Conservation (phyloP, 495 filamentous ascomycete genomes). For the Penicillium atrosanguineum region DNA sequence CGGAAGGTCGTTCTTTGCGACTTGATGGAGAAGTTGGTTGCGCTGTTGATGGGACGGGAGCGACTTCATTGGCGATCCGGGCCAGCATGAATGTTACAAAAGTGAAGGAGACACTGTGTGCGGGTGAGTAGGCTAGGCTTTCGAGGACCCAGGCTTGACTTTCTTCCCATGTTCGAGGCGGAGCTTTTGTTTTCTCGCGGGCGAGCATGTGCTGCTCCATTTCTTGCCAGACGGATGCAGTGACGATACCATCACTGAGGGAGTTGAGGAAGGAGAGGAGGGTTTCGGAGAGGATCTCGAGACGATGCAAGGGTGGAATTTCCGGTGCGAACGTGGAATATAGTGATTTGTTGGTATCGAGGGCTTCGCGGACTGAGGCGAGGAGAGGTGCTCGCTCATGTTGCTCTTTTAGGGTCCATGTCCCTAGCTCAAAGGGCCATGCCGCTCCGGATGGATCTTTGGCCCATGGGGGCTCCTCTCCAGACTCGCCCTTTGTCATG, state of each 20-base stretch:
- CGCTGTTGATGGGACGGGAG: constrained; percentile 28
- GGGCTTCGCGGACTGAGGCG: constrained; percentile 55
- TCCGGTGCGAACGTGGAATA: constrained; percentile 57
- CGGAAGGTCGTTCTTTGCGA: not conserved
- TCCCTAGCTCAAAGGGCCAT: constrained; percentile 71
- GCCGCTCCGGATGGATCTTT: constrained; percentile 53
- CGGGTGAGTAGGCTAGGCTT: constrained; percentile 64
- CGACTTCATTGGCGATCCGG: constrained; percentile 47
- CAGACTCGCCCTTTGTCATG: constrained; percentile 62
- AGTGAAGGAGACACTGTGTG: constrained; percentile 81
- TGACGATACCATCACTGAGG: constrained; percentile 73
- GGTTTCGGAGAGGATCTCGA: constrained; percentile 68
- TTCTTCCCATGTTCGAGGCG: constrained; percentile 55
- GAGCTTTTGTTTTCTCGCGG: constrained; percentile 48
- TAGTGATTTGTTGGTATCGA: constrained; percentile 66
- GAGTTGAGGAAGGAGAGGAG: constrained; percentile 68
- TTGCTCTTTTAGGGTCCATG: constrained; percentile 45
- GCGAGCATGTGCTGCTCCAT: constrained; percentile 62
- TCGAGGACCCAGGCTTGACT: constrained; percentile 69
- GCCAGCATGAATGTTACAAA: constrained; percentile 78
- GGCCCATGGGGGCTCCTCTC: constrained; percentile 51
- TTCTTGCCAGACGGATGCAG: constrained; percentile 61
- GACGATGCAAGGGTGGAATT: constrained; percentile 54
- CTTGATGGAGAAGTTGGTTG: not conserved
- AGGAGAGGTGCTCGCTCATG: constrained; percentile 32